Conservation (phyloP, 768 basidiomycete genomes). For the Ramaria rubella region DNA sequence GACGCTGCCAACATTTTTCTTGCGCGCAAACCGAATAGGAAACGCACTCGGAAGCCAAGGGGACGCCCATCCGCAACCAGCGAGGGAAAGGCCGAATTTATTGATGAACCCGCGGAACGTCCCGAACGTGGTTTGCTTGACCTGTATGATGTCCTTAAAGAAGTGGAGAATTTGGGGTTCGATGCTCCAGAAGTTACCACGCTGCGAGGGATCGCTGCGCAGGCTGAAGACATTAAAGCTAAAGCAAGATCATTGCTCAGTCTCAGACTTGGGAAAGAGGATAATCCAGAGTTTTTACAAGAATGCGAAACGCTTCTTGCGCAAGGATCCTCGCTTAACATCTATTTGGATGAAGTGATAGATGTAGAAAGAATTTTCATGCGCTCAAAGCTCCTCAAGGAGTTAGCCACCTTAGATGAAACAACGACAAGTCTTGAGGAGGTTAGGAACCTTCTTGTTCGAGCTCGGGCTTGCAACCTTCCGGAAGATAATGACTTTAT, state of each 20-base stretch:
- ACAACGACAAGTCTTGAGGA: conserved; percentile 57
- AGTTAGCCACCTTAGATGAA: conserved; percentile 71
- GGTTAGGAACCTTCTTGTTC: conserved; percentile 62
- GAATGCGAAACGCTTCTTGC: conserved; percentile 68
- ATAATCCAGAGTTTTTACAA: conserved; percentile 51
- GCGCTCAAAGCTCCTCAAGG: conserved; percentile 67
- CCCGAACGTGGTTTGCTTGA: conserved; percentile 69
- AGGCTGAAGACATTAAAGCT: conserved; percentile 57
- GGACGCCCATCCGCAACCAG: conserved; percentile 40
- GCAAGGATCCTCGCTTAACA: conserved; percentile 70
- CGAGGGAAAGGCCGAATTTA: conserved; percentile 33
- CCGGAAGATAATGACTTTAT: conserved; percentile 59
- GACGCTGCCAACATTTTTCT: conserved; percentile 74
- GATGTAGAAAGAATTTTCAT: conserved; percentile 78
- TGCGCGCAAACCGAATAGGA: conserved; percentile 72
- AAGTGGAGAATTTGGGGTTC: conserved; percentile 78
- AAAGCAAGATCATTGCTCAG: conserved; percentile 50
- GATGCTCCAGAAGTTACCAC: conserved; percentile 68
- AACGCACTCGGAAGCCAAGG: conserved; percentile 61
- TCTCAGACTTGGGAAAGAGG: conserved; percentile 33
- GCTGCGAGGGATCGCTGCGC: conserved; percentile 47
- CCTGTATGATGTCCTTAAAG: conserved; percentile 57
- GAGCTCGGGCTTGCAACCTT: conserved; percentile 65
- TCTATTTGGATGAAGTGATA: conserved; percentile 72
- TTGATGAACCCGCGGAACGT: conserved; percentile 53